Conservation (phyloP, 192 early-diverging fungal genomes). For the Funneliformis mosseae region DNA sequence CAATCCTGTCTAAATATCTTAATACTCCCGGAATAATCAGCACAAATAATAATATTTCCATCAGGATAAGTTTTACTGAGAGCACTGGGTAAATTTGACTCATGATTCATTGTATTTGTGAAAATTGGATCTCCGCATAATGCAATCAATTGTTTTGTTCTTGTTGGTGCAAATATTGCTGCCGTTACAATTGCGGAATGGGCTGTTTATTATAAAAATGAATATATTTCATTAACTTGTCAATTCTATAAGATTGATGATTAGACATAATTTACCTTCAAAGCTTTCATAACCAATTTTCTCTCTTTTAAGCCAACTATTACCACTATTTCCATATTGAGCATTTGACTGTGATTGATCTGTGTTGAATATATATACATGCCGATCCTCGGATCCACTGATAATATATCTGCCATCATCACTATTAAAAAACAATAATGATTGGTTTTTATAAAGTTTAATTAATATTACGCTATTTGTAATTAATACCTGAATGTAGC, state of each 20-base stretch:
- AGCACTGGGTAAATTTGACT: slow-evolving; percentile 23
- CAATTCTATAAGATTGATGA: not conserved
- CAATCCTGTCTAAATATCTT: slow-evolving; percentile 69
- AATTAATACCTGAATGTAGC: slow-evolving; percentile 64
- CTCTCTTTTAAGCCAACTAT: slow-evolving; percentile 36
- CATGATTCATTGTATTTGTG: slow-evolving; percentile 39
- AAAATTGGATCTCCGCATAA: slow-evolving; percentile 57
- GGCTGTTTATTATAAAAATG: slow-evolving; percentile 41
- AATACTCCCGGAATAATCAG: slow-evolving; percentile 63
- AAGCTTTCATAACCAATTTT: slow-evolving; percentile 38
- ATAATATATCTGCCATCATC: slow-evolving; percentile 80
- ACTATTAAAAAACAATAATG: slow-evolving; percentile 34
- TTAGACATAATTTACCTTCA: slow-evolving; percentile 35
- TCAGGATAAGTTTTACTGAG: slow-evolving; percentile 41
- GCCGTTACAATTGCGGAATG: slow-evolving; percentile 58
- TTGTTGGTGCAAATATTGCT: slow-evolving; percentile 65
- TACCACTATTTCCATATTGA: slow-evolving; percentile 22
- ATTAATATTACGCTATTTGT: not conserved
- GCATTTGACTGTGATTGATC: slow-evolving; percentile 48
- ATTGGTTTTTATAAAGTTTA: not conserved
- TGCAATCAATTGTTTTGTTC: slow-evolving; percentile 61
- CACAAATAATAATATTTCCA: slow-evolving; percentile 64
- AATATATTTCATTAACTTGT: not conserved
- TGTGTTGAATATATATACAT: slow-evolving; percentile 75
- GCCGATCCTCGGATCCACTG: slow-evolving; percentile 78